Evolutionary conservation across 148 eudicot species (phyloP).

Genomic region (Cornus florida): DNA sequence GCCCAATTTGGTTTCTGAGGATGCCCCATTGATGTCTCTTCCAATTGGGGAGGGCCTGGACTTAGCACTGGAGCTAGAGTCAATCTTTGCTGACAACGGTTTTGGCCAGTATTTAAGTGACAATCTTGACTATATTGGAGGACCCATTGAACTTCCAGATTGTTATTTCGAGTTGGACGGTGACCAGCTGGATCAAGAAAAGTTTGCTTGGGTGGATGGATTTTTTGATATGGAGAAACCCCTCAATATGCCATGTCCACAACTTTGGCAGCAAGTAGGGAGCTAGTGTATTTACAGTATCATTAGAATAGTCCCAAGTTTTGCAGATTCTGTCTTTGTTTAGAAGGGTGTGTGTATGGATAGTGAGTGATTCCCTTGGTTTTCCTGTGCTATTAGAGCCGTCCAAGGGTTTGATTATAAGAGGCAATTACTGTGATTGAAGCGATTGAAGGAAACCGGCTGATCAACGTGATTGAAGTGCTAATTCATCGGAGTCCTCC

Average conservation of each 20-base stretch:
- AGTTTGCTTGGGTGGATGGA: conserved; percentile 34
- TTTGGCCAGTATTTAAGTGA: conserved; percentile 7
- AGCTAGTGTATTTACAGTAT: conserved; percentile 13
- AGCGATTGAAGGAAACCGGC: too few relatives aligned
- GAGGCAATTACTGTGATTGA: too few relatives aligned
- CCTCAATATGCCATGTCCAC: conserved; percentile 20
- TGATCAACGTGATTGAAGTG: too few relatives aligned
- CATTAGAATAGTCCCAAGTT: conserved; percentile 19
- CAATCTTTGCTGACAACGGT: too few relatives aligned
- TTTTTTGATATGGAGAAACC: conserved; percentile 59
- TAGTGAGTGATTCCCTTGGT: too few relatives aligned
- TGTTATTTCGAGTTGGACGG: conserved; percentile 9
- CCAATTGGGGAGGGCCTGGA: conserved; percentile 48
- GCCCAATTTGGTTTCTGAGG: background rate
- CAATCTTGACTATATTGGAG: background rate
- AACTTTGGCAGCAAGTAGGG: conserved; percentile 66
- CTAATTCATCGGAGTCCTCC: too few relatives aligned
- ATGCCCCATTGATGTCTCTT: conserved; percentile 12
- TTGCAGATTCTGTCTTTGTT: background rate
- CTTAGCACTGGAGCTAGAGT: conserved; percentile 42
- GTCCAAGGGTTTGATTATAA: conserved; percentile 38
- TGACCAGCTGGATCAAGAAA: conserved; percentile 43
- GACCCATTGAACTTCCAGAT: too few relatives aligned
- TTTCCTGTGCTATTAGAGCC: conserved; percentile 82
- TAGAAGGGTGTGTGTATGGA: too few relatives aligned